These are phyloP conservation scores for Diaporthe longicolla DNA, from an alignment of 2,329 filamentous ascomycete genomes.

Conservation along the genomic window DNA sequence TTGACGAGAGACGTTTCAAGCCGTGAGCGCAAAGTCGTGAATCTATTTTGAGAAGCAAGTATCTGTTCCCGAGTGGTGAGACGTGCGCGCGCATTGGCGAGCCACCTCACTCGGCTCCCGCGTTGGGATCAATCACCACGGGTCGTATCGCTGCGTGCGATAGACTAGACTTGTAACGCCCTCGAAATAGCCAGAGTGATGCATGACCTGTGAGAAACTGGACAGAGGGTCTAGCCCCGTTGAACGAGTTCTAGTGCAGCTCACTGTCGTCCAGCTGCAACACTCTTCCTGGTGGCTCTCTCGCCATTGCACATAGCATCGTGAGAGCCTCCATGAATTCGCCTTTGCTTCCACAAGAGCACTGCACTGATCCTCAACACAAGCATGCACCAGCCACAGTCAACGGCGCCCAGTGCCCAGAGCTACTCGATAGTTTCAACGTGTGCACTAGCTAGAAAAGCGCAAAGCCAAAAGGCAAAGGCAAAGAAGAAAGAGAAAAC, in stretches of 20 bases:
- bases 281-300: background rate
- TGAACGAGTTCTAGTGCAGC: background rate
- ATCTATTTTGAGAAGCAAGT: constrained; percentile 18
- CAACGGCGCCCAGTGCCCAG: background rate
- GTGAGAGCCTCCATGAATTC: background rate
- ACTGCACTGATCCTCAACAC: background rate
- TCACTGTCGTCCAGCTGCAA: background rate
- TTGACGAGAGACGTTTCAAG: constrained; percentile 2
- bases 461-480: background rate
- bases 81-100: constrained; percentile 16
- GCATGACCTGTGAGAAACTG: background rate
- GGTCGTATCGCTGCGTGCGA: background rate
- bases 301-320: background rate
- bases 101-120: background rate
- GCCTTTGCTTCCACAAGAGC: too few relatives aligned
- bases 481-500: background rate
- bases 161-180: background rate
- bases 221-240: background rate
- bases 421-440: background rate
- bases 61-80: constrained; percentile 6
- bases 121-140: background rate
- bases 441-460: background rate
- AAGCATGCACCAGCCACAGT: background rate
- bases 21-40: background rate
- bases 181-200: background rate